Percentiles rank a stretch among this genome's conserved stretches.
Evolutionary conservation across 106 monocot species (phyloP).

Genomic region (Chionographis japonica): DNA sequence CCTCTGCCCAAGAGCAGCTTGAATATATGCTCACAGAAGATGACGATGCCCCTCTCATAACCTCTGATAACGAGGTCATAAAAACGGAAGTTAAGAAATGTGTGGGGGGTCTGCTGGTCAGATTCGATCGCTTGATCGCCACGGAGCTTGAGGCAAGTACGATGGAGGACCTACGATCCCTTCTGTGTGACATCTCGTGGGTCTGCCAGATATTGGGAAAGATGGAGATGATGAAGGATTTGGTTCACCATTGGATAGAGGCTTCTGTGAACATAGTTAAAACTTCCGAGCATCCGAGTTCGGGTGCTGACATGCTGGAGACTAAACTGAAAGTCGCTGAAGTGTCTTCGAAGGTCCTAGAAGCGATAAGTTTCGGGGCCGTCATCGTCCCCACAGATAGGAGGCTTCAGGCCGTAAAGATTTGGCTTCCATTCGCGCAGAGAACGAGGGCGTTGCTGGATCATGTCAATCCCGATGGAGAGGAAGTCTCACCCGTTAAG

Average conservation of each 20-base stretch:
- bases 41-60: slow-evolving; percentile 69
- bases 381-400: slow-evolving; percentile 38
- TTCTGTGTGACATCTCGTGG: slow-evolving; percentile 74
- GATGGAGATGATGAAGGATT: slow-evolving; percentile 80
- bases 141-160: not conserved
- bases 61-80: slow-evolving; percentile 20
- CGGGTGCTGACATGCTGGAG: slow-evolving; percentile 6
- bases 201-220: slow-evolving; percentile 68
- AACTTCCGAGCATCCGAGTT: slow-evolving; percentile 7
- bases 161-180: slow-evolving; percentile 15
- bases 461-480: slow-evolving; percentile 12
- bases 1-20: slow-evolving; percentile 72
- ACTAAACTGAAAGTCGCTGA: slow-evolving; percentile 46
- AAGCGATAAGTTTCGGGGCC: slow-evolving; percentile 65
- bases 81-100: slow-evolving; percentile 50
- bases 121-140: slow-evolving; percentile 27
- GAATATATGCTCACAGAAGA: slow-evolving; percentile 89
- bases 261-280: slow-evolving; percentile 31
- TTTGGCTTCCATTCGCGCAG: slow-evolving; percentile 70
- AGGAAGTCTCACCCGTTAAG: slow-evolving; percentile 11
- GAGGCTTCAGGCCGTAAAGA: slow-evolving; percentile 43
- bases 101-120: slow-evolving; percentile 26
- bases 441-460: slow-evolving; percentile 33
- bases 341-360: slow-evolving; percentile 52
- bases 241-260: slow-evolving; percentile 59